These are phyloP conservation scores for Coccomyxa subellipsoidea DNA, from an alignment of 163 green algal genomes.

Conservation along the genomic window DNA sequence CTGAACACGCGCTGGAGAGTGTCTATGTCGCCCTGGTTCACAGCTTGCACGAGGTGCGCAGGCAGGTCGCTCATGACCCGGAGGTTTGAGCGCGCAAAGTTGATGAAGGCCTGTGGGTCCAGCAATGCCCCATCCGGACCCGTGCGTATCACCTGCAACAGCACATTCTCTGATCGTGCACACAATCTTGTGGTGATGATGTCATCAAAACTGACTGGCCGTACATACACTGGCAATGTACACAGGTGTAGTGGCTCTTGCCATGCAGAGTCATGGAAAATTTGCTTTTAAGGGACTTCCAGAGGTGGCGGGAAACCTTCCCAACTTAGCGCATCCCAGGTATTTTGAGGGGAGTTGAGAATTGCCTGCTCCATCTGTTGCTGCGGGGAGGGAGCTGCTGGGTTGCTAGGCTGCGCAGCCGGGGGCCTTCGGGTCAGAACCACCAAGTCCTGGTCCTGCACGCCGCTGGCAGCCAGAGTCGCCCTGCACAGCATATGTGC, in stretches of 20 bases:
- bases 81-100: not conserved
- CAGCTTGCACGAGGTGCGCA: not conserved
- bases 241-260: no score
- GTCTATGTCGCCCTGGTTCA: not conserved
- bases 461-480: not conserved
- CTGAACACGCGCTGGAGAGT: not conserved
- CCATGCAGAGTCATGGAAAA: no score
- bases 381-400: not conserved
- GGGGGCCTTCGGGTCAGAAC: not conserved
- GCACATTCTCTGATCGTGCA: not conserved
- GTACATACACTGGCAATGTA: no score
- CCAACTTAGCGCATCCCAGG: no score
- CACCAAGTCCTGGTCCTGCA: not conserved
- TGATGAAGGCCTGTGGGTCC: not conserved
- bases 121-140: not conserved
- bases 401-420: conserved; percentile 2
- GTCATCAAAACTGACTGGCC: no score
- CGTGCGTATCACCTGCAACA: not conserved
- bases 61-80: not conserved
- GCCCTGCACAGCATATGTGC: not conserved
- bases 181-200: no score
- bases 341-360: not conserved
- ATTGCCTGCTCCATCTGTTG: not conserved
- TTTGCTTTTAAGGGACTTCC: no score
- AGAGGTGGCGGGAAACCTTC: no score